A percentile compares a stretch with the other conserved stretches of the same genome.
These are phyloP conservation scores for Schwanniomyces vanrijiae DNA, from an alignment of 805 yeast genomes.

Conservation along the genomic window DNA sequence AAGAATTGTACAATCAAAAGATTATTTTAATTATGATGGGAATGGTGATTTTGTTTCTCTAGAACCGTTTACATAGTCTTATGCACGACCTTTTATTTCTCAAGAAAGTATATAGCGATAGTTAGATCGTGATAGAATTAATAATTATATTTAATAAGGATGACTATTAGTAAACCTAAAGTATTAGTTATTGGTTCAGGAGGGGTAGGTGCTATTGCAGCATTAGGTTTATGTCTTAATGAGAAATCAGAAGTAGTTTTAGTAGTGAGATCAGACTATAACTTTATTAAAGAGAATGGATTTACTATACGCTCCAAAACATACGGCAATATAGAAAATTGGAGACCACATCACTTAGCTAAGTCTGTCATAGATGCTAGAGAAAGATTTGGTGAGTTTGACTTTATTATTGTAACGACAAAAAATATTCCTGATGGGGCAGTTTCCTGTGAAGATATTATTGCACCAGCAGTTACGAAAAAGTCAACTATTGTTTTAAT, in stretches of 20 bases:
- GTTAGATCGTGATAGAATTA: neutral
- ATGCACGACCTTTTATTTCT: neutral
- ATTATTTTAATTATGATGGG: conserved; percentile 28
- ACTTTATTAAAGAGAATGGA: conserved; percentile 27
- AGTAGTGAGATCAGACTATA: conserved; percentile 38
- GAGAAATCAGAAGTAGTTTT: conserved; percentile 42
- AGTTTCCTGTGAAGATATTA: conserved; percentile 41
- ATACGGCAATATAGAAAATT: conserved; percentile 29
- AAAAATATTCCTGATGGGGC: conserved; percentile 38
- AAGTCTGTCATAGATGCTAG: conserved; percentile 28
- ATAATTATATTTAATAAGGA: neutral
- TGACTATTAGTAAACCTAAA: conserved; percentile 14
- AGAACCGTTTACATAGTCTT: neutral
- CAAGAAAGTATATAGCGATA: neutral
- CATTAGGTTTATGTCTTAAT: conserved; percentile 55
- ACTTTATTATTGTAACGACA: conserved; percentile 38
- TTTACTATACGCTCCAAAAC: conserved; percentile 30
- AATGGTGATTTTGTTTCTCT: conserved; percentile 17
- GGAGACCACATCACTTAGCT: conserved; percentile 31
- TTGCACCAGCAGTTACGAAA: conserved; percentile 32
- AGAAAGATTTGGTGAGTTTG: conserved; percentile 25
- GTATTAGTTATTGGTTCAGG: conserved; percentile 78
- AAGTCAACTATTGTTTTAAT: conserved; percentile 32
- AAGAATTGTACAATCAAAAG: conserved; percentile 60
- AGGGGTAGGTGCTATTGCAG: conserved; percentile 81